Percentiles rank a stretch among this genome's conserved stretches.
These are phyloP conservation scores for Penicillium coprophilum DNA, from an alignment of 495 filamentous ascomycete genomes.

Conservation along the genomic window DNA sequence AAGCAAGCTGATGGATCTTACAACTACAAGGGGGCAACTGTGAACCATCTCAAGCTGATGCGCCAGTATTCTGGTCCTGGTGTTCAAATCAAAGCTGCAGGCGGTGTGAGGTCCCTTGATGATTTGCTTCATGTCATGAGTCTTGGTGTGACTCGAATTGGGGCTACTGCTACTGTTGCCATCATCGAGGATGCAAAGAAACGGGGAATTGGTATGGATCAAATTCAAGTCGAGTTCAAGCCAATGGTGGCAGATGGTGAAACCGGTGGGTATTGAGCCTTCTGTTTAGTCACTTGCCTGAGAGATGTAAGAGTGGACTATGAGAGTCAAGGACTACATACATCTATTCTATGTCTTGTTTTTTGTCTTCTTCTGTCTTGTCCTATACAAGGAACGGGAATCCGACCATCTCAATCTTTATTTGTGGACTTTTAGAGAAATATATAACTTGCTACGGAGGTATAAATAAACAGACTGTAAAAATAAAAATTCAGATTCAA, in stretches of 20 bases:
- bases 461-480: too few relatives aligned
- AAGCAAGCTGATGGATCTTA: slow-evolving; percentile 52
- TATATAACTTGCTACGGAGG: too few relatives aligned
- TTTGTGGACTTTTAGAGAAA: too few relatives aligned
- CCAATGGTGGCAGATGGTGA: slow-evolving; percentile 28
- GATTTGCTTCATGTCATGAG: slow-evolving; percentile 39
- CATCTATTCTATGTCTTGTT: too few relatives aligned
- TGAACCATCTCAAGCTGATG: slow-evolving; percentile 54
- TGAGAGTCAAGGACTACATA: too few relatives aligned
- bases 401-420: too few relatives aligned
- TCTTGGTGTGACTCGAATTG: slow-evolving; percentile 46
- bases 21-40: slow-evolving; percentile 51
- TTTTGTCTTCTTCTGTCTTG: too few relatives aligned
- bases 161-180: slow-evolving; percentile 51
- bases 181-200: slow-evolving; percentile 55
- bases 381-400: too few relatives aligned
- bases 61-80: slow-evolving; percentile 40
- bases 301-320: too few relatives aligned
- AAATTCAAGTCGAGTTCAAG: slow-evolving; percentile 24
- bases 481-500: too few relatives aligned
- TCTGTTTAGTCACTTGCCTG: too few relatives aligned
- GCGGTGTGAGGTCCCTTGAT: slow-evolving; percentile 46
- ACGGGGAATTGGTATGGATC: slow-evolving; percentile 48
- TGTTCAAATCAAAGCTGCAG: slow-evolving; percentile 57
- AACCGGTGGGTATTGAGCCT: slow-evolving; percentile 21